Conservation (phyloP, 225 moss, liverwort and hornwort genomes). For the Anthoceros angustus region DNA sequence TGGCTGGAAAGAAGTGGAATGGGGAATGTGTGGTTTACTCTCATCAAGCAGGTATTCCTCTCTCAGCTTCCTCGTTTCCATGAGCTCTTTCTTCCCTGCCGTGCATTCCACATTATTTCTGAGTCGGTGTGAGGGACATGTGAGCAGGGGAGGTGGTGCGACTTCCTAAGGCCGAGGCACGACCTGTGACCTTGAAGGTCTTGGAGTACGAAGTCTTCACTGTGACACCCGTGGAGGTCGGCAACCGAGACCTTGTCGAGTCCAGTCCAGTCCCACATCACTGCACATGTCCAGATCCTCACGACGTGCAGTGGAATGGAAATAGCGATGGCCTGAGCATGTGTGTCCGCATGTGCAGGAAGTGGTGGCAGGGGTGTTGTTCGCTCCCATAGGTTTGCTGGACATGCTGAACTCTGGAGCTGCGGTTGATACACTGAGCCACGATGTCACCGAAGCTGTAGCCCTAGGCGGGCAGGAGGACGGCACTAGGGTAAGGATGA, state of each 20-base stretch:
- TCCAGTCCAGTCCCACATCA: neutral
- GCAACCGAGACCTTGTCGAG: neutral
- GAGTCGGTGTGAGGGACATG: neutral
- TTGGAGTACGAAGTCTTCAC: slow-evolving; percentile 83
- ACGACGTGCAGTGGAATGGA: neutral
- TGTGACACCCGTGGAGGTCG: slow-evolving; percentile 60
- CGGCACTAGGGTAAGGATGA: slow-evolving; percentile 34
- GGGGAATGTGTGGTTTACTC: slow-evolving; percentile 48
- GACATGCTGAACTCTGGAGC: slow-evolving; percentile 94
- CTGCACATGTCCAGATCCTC: neutral
- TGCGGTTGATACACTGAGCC: slow-evolving; percentile 38
- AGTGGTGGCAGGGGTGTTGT: slow-evolving; percentile 30
- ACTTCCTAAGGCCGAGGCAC: slow-evolving; percentile 25
- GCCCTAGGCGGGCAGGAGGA: slow-evolving; percentile 6
- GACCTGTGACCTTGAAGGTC: slow-evolving; percentile 49
- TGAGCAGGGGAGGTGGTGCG: slow-evolving; percentile 30
- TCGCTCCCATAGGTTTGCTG: slow-evolving; percentile 69
- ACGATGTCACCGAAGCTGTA: slow-evolving; percentile 20
- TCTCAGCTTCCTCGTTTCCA: neutral
- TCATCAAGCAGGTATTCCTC: slow-evolving; percentile 27
- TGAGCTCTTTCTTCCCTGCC: neutral
- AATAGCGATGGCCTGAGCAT: neutral
- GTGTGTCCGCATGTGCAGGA: slow-evolving; percentile 25
- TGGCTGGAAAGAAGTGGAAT: slow-evolving; percentile 49
- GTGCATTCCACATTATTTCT: neutral